These are phyloP conservation scores for Chaetomiaceae sp. DNA, from an alignment of 2,329 filamentous ascomycete genomes.

Conservation along the genomic window DNA sequence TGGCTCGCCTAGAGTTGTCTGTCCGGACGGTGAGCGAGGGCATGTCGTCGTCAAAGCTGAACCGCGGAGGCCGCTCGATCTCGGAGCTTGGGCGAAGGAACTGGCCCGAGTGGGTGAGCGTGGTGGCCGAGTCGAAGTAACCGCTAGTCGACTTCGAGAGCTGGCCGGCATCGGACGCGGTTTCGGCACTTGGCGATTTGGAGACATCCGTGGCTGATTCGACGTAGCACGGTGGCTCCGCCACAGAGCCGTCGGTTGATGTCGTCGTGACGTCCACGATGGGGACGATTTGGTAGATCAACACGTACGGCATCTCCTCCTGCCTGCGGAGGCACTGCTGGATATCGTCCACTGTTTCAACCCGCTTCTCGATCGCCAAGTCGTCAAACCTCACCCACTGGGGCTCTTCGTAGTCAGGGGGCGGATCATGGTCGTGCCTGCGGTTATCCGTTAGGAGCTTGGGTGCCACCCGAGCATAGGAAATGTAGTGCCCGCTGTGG, in stretches of 20 bases:
- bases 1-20: conserved; percentile 46
- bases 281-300: conserved; percentile 93
- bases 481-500: conserved; percentile 86
- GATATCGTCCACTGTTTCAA: conserved; percentile 72
- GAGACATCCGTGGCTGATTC: conserved; percentile 42
- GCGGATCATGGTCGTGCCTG: conserved; percentile 50
- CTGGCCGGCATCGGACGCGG: conserved; percentile 19
- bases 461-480: conserved; percentile 72
- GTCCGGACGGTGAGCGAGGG: conserved; percentile 31
- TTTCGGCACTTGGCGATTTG: conserved; percentile 30
- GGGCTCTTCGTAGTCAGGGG: conserved; percentile 64
- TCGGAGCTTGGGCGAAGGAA: conserved; percentile 56
- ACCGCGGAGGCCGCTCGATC: conserved; percentile 44
- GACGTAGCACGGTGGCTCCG: conserved; percentile 56
- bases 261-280: conserved; percentile 63
- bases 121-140: conserved; percentile 43
- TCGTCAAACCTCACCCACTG: conserved; percentile 94
- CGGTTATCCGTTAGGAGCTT: conserved; percentile 58
- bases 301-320: conserved; percentile 86
- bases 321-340: conserved; percentile 60
- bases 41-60: conserved; percentile 43
- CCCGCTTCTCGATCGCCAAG: conserved; percentile 61
- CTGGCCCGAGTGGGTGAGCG: conserved; percentile 36
- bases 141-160: conserved; percentile 38
- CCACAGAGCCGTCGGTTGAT: conserved; percentile 44